A percentile compares a stretch with the other conserved stretches of the same genome.
phyloP scores from a whole-genome alignment of 2,329 filamentous ascomycete species.

The Sporothrix humicola region DNA sequence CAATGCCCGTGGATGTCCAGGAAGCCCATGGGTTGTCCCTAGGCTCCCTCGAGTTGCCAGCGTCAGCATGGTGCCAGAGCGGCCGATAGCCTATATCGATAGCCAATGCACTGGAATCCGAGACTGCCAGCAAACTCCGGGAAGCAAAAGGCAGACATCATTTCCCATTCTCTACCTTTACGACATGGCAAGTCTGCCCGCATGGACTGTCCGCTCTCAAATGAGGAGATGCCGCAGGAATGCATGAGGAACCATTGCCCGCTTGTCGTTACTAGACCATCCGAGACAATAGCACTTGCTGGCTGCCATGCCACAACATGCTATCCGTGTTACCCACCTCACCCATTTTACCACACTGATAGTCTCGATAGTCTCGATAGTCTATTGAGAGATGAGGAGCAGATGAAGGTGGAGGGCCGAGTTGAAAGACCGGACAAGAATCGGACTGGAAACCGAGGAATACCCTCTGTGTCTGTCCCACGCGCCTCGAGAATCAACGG shows the following conservation, averaged over 20 bases:
- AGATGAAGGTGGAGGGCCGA: no score
- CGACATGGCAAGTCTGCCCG: no score
- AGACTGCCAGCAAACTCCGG: background rate
- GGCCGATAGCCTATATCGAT: conserved; percentile 14
- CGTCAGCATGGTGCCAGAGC: conserved; percentile 2
- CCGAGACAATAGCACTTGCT: background rate
- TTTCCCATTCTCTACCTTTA: no score
- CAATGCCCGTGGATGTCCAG: no score
- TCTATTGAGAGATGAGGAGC: no score
- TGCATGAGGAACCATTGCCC: background rate
- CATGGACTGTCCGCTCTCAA: no score
- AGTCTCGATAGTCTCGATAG: no score
- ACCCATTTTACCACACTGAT: background rate
- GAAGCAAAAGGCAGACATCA: background rate
- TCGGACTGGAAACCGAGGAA: no score
- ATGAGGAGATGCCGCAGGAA: background rate
- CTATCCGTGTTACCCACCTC: conserved; percentile 2
- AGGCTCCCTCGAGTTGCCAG: background rate
- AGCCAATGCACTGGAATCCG: background rate
- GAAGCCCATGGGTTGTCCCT: no score
- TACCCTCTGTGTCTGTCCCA: background rate
- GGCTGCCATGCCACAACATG: background rate
- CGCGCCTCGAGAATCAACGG: background rate
- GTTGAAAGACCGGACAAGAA: no score
- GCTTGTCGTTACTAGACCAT: background rate